Percentiles rank a stretch among this genome's conserved stretches.
phyloP scores from a whole-genome alignment of 257 asterid species.

The Thymus mandschuricus region DNA sequence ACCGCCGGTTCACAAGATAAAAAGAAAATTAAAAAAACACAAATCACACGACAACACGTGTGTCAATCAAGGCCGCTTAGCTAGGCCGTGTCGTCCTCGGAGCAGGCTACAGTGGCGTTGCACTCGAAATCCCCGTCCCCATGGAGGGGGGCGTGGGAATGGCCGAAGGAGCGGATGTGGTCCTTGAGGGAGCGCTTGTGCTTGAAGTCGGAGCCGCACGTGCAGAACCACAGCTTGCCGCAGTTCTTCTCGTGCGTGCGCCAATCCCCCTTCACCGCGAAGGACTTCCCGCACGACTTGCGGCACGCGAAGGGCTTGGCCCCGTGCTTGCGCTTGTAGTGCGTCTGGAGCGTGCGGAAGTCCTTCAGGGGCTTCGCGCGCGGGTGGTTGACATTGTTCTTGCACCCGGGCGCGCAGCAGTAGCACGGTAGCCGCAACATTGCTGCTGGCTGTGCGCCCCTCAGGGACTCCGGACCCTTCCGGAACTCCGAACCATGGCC shows the following conservation, averaged over 20 bases:
- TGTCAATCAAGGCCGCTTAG: neutral
- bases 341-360: constrained; percentile 89
- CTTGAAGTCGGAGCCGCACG: constrained; percentile 85
- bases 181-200: constrained; percentile 92
- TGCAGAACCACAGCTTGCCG: constrained; percentile 90
- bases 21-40: neutral
- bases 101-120: constrained; percentile 47
- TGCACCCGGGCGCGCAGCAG: constrained; percentile 82
- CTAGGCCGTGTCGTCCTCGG: constrained; percentile 50
- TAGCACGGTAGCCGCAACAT: constrained; percentile 91
- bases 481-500: constrained; percentile 92
- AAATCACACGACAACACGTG: neutral
- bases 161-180: constrained; percentile 78
- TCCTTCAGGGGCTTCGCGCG: constrained; percentile 86
- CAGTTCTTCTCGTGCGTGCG: constrained; percentile 92
- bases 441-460: constrained; percentile 88
- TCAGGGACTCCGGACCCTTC: constrained; percentile 78
- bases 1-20: constrained; percentile 8
- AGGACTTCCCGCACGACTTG: constrained; percentile 70
- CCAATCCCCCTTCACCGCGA: constrained; percentile 97
- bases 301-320: constrained; percentile 72
- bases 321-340: constrained; percentile 94
- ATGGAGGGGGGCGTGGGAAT: constrained; percentile 71
- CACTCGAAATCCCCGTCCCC: constrained; percentile 63
- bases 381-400: constrained; percentile 89